phyloP scores from a whole-genome alignment of 345 rosid genomes.

The Excoecaria agallocha region DNA sequence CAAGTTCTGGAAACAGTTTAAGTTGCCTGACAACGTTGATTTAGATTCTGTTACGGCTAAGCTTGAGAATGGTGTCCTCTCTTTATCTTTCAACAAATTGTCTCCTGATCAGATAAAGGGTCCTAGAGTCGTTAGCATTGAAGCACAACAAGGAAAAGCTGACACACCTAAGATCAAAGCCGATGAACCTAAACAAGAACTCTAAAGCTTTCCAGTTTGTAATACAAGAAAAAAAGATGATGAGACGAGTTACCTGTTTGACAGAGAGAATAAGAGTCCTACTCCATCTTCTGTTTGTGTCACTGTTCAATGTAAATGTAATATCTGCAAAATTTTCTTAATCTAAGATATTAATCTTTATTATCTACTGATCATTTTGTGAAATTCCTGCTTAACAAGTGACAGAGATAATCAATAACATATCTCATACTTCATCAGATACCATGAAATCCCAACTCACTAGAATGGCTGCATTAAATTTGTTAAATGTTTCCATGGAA shows the following conservation, averaged over 20 bases:
- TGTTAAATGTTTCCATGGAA: not conserved
- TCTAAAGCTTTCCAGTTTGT: conserved; percentile 14
- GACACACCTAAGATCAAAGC: conserved; percentile 36
- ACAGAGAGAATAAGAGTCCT: conserved; percentile 3
- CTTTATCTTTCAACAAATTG: conserved; percentile 52
- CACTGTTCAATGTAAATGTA: not conserved
- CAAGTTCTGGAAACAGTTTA: conserved; percentile 79
- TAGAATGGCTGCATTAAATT: too few species aligned
- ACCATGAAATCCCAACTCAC: too few species aligned
- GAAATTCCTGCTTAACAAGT: too few species aligned
- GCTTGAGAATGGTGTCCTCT: conserved; percentile 69
- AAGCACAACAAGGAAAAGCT: conserved; percentile 25
- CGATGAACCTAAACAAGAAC: conserved; percentile 45
- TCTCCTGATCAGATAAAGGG: conserved; percentile 60
- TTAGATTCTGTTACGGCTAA: conserved; percentile 61
- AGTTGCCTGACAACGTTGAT: conserved; percentile 69
- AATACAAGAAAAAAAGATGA: not conserved
- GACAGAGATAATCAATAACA: too few species aligned
- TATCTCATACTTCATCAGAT: too few species aligned
- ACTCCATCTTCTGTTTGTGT: not conserved
- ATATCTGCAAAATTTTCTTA: not conserved
- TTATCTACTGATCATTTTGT: too few species aligned
- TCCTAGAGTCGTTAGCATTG: conserved; percentile 55
- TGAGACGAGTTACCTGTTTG: not conserved
- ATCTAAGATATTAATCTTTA: not conserved